Conservation (phyloP, 257 asterid genomes). For the Catharanthus roseus region DNA sequence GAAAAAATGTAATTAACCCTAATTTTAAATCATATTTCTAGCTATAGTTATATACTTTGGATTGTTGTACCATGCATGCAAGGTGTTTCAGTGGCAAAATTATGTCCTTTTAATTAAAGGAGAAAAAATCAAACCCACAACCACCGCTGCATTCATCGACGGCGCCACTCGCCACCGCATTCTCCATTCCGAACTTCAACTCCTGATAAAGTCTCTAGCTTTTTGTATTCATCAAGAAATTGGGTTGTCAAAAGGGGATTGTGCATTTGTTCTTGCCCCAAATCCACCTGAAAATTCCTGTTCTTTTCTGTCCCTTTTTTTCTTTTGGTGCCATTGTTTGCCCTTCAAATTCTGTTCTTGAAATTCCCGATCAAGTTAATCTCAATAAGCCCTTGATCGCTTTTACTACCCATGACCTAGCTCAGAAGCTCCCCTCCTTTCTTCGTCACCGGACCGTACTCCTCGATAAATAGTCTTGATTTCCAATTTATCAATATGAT, state of each 20-base stretch:
- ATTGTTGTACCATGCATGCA: too few relatives aligned
- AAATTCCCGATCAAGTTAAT: conserved; percentile 7
- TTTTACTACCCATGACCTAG: conserved; percentile 4
- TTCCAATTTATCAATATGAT: conserved; percentile 30
- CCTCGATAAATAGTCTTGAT: neutral
- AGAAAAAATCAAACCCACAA: too few relatives aligned
- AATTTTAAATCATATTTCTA: too few relatives aligned
- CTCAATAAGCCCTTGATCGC: conserved; percentile 14
- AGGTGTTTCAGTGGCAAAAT: too few relatives aligned
- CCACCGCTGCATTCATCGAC: conserved; percentile 10
- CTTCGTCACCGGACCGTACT: neutral
- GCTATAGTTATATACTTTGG: too few relatives aligned
- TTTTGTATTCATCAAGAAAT: conserved; percentile 7
- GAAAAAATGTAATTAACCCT: too few relatives aligned
- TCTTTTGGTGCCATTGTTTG: conserved; percentile 16
- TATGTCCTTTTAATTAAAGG: too few relatives aligned
- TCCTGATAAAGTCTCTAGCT: conserved; percentile 13
- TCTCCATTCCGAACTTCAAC: conserved; percentile 18
- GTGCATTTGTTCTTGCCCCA: conserved; percentile 12
- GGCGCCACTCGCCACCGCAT: conserved; percentile 1
- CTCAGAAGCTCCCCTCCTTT: conserved; percentile 16
- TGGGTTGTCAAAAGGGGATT: conserved; percentile 15
- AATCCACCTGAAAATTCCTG: conserved; percentile 13
- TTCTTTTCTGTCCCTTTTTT: conserved; percentile 11
- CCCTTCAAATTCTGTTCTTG: conserved; percentile 11